Percentiles rank a stretch among this genome's conserved stretches.
phyloP scores from a whole-genome alignment of 257 asterid species.

The Lycium ferocissimum region DNA sequence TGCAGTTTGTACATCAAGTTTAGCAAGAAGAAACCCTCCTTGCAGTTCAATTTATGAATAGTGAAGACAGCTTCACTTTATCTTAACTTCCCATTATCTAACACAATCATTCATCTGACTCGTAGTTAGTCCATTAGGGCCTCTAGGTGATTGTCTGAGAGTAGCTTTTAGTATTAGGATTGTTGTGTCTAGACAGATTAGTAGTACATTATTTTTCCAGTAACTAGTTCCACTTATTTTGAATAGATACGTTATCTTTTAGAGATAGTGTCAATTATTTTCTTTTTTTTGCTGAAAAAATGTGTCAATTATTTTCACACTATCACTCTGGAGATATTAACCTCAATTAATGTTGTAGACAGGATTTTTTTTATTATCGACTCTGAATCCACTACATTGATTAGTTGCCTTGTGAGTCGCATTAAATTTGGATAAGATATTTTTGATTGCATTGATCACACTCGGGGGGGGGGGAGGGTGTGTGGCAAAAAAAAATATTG shows the following conservation, averaged over 20 bases:
- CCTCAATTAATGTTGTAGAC: background rate
- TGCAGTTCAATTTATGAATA: background rate
- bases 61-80: constrained; percentile 23
- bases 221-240: background rate
- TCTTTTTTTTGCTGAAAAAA: too few relatives aligned
- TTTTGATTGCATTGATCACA: background rate
- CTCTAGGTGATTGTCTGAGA: constrained; percentile 20
- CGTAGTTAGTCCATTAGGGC: background rate
- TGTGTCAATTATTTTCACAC: background rate
- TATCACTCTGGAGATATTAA: background rate
- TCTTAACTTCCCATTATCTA: background rate
- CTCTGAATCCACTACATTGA: constrained; percentile 2
- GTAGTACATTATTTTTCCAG: background rate
- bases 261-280: background rate
- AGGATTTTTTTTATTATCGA: background rate
- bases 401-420: background rate
- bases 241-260: background rate
- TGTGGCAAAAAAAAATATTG: too few relatives aligned
- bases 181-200: background rate
- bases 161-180: background rate
- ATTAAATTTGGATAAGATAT: constrained; percentile 19
- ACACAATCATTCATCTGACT: constrained; percentile 18
- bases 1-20: background rate
- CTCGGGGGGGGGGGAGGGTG: background rate
- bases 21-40: background rate